A percentile compares a stretch with the other conserved stretches of the same genome.
These are phyloP conservation scores for Aegilops umbellulata DNA, from an alignment of 176 grass and related monocot genomes.

Conservation along the genomic window DNA sequence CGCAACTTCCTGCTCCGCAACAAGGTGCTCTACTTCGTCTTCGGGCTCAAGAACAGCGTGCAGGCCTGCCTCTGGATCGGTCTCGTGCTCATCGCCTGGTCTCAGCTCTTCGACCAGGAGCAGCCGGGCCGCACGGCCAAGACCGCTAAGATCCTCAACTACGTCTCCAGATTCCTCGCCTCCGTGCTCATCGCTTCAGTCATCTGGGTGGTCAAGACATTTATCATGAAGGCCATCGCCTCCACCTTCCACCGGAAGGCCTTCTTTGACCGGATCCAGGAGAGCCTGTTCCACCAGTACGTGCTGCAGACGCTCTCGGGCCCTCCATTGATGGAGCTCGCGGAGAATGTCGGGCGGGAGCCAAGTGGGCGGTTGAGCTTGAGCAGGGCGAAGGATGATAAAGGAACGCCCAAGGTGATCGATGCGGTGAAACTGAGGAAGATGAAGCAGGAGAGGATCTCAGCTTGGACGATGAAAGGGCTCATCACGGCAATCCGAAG, in stretches of 20 bases:
- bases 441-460: constrained; percentile 88
- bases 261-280: constrained; percentile 97
- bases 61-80: constrained; percentile 76
- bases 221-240: constrained; percentile 86
- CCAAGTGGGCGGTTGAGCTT: constrained; percentile 66
- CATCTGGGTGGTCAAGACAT: constrained; percentile 77
- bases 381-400: constrained; percentile 53
- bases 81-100: constrained; percentile 75
- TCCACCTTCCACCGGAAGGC: constrained; percentile 86
- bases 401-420: constrained; percentile 48
- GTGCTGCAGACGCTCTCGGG: constrained; percentile 83
- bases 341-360: constrained; percentile 64
- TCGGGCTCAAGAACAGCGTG: constrained; percentile 77
- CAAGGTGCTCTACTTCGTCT: constrained; percentile 97
- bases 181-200: constrained; percentile 59
- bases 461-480: constrained; percentile 89
- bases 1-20: constrained; percentile 88
- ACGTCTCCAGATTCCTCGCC: constrained; percentile 57
- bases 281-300: constrained; percentile 89
- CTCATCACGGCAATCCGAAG: constrained; percentile 67
- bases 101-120: constrained; percentile 56
- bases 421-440: constrained; percentile 69
- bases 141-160: constrained; percentile 56
- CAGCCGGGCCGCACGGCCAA: constrained; percentile 27
- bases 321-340: constrained; percentile 74